Percentiles rank a stretch among this genome's conserved stretches.
Evolutionary conservation across 768 basidiomycete species (phyloP).

Genomic region (Imleria badia): DNA sequence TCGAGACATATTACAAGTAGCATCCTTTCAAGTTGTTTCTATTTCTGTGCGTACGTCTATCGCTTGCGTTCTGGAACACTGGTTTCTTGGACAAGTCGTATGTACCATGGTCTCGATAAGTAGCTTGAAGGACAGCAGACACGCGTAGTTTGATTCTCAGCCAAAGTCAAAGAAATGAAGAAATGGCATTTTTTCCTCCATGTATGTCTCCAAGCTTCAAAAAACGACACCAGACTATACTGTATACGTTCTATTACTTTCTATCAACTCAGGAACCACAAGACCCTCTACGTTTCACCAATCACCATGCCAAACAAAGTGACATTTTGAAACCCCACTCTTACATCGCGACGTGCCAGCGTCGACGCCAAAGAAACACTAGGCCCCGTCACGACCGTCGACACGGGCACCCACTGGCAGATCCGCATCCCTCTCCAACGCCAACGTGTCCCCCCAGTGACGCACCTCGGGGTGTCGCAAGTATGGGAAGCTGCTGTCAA

Average conservation of each 20-base stretch:
- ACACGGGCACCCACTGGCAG: not conserved
- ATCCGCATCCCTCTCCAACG: slow-evolving; percentile 19
- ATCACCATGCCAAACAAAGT: no score
- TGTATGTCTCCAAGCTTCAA: not conserved
- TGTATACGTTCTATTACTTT: no score
- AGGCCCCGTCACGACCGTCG: not conserved
- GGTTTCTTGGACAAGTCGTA: not conserved
- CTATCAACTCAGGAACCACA: no score
- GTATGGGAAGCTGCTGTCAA: slow-evolving; percentile 74
- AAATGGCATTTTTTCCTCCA: not conserved
- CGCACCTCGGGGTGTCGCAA: slow-evolving; percentile 72
- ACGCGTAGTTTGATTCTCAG: no score
- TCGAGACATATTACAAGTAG: not conserved
- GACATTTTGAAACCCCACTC: not conserved
- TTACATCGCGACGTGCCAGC: not conserved
- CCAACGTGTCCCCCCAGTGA: slow-evolving; percentile 58
- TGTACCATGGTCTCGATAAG: no score
- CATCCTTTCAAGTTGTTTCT: not conserved
- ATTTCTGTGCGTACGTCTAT: not conserved
- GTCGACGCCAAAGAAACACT: not conserved
- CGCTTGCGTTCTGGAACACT: not conserved
- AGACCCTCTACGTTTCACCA: no score
- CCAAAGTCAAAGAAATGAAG: not conserved
- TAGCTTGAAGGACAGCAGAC: no score
- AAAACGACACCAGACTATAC: not conserved